Base-by-base conservation (phyloP, 805 yeast genomes). In the Lachancea lanzarotensis region DNA sequence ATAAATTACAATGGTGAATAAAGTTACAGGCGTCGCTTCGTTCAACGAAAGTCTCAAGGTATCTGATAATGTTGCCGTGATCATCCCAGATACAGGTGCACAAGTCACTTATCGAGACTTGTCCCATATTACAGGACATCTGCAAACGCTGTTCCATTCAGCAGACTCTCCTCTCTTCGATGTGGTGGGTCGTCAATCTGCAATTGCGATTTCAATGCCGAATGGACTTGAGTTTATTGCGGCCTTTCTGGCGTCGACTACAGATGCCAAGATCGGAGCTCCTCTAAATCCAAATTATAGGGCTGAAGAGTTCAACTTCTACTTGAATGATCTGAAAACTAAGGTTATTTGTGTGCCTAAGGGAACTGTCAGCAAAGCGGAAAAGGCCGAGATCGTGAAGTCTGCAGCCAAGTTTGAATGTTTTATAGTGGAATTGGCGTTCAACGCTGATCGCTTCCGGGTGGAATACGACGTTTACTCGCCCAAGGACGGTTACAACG, bases 271-370 rank as follows among this genome's bases (percentile, higher is more conserved):
- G 52, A 68, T 82, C 37, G 84, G 83, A 17, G 84, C 87, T 1
- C 90, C 90, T 12, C 66, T 82, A 57, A 83, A 82, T 54, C 75
- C 86, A 13, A 71, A 72, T 43, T 81, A 80, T 60, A 79, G 74
- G 54, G 73, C 76, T 52, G 52, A 63, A 29, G 90, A 82, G 62
- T 78, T 80, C 57, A 79, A 78, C 54, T 79, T 81, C 60, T 82
- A 81, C 57, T 64, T 83, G 39, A 74, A 71, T 35, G 89, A 82
- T 55, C 63, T 82, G 52, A 66, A 74, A 52, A 72, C 85, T 7
- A 69, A 69, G 42, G 78, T 79, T 20, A 69, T 82, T 25, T 63
- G 81, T 47, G 83, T 81, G 9, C 79, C 83, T 22, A 61, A 65
- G 45, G 84, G 81, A 32, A 62, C 75, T 1, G 71, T 66, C 38